These are phyloP conservation scores for Clonostachys rosea DNA, from an alignment of 2,329 filamentous ascomycete genomes.

Conservation along the genomic window DNA sequence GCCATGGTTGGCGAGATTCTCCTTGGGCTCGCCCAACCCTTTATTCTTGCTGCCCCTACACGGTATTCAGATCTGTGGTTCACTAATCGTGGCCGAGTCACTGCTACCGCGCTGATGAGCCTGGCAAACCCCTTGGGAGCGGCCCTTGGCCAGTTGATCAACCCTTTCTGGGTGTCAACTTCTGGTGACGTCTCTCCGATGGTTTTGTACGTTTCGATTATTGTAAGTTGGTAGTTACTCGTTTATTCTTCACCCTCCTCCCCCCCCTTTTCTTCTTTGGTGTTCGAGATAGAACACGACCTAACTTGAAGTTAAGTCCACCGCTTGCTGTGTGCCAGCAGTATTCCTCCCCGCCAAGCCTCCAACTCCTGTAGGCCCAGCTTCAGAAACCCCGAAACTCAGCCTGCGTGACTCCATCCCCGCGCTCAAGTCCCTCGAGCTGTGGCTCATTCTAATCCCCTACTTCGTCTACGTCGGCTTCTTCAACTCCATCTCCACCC, in stretches of 20 bases:
- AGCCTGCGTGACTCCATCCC: slow-evolving; percentile 43
- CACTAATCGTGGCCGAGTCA: slow-evolving; percentile 74
- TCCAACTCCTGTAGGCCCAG: slow-evolving; percentile 71
- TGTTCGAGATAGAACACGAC: neutral
- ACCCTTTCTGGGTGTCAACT: slow-evolving; percentile 67
- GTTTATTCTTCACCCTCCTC: neutral
- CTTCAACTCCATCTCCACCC: slow-evolving; percentile 87
- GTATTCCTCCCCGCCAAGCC: slow-evolving; percentile 76
- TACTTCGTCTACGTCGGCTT: slow-evolving; percentile 83
- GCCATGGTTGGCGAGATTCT: slow-evolving; percentile 91
- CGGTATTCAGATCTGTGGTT: slow-evolving; percentile 96
- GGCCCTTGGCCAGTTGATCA: slow-evolving; percentile 81
- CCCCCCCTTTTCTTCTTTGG: neutral
- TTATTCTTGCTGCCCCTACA: slow-evolving; percentile 84
- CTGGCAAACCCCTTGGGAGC: slow-evolving; percentile 88
- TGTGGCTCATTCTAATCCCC: slow-evolving; percentile 78
- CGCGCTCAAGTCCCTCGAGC: slow-evolving; percentile 59
- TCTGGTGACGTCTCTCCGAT: slow-evolving; percentile 68
- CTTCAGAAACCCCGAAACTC: slow-evolving; percentile 55
- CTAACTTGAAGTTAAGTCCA: slow-evolving; percentile 16
- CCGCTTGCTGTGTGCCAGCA: slow-evolving; percentile 60
- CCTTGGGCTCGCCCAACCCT: slow-evolving; percentile 85
- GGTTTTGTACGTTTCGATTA: slow-evolving; percentile 80
- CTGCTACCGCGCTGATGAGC: slow-evolving; percentile 79
- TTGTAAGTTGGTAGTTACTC: slow-evolving; percentile 54